Evolutionary conservation across 345 rosid species (phyloP).

Genomic region (Acer campestre): DNA sequence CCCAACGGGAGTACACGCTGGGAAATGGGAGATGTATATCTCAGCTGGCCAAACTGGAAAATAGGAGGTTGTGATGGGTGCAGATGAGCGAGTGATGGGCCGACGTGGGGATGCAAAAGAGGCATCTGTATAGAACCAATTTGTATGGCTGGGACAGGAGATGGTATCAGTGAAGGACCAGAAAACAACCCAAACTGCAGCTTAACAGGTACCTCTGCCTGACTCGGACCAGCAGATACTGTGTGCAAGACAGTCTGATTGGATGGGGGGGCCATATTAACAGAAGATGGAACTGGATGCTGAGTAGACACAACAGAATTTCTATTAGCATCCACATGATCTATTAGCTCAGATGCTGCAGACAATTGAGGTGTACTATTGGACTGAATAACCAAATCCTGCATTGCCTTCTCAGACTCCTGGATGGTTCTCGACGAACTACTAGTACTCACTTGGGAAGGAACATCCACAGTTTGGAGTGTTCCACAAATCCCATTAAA

Average conservation of each 20-base stretch:
- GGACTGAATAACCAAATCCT: conserved; percentile 47
- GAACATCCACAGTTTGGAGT: conserved; percentile 39
- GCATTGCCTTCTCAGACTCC: conserved; percentile 61
- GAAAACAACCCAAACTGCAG: conserved; percentile 97
- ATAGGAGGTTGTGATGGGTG: conserved; percentile 74
- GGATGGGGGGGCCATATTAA: conserved; percentile 35
- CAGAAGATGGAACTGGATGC: conserved; percentile 37
- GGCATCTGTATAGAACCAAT: conserved; percentile 99
- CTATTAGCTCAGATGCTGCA: conserved; percentile 36
- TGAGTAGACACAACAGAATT: conserved; percentile 37
- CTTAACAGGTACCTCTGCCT: conserved; percentile 68
- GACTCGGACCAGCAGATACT: conserved; percentile 44
- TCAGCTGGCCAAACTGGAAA: conserved; percentile 91
- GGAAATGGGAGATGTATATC: conserved; percentile 77
- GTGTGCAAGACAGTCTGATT: conserved; percentile 47
- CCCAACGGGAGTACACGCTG: conserved; percentile 71
- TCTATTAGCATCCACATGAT: conserved; percentile 40
- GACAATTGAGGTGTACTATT: conserved; percentile 38
- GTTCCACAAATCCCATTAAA: conserved; percentile 33
- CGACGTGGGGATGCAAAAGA: conserved; percentile 80
- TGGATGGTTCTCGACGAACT: conserved; percentile 47
- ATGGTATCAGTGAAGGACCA: conserved; percentile 86
- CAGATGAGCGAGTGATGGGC: conserved; percentile 59
- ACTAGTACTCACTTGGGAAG: conserved; percentile 42
- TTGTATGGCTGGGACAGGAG: conserved; percentile 97